These are phyloP conservation scores for Pseudogymnoascus sp. DNA, from an alignment of 2,329 filamentous ascomycete genomes.

Conservation along the genomic window DNA sequence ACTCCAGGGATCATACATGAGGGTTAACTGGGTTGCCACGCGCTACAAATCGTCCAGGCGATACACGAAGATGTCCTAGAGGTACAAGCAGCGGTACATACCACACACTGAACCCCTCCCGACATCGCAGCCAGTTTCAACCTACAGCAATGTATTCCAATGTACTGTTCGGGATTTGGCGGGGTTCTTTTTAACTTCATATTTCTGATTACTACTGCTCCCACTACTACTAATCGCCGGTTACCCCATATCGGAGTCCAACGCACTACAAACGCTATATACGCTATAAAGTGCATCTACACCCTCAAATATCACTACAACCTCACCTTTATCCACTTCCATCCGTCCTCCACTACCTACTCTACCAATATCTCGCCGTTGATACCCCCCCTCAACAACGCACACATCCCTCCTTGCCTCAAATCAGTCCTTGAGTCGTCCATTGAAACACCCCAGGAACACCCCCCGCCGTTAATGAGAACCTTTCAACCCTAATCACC, in stretches of 20 bases:
- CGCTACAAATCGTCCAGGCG: neutral
- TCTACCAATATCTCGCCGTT: neutral
- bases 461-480: neutral
- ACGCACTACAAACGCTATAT: neutral
- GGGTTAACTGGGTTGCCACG: neutral
- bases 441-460: neutral
- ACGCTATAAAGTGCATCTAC: neutral
- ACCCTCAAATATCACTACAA: neutral
- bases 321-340: neutral
- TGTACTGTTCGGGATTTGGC: neutral
- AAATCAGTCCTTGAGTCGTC: neutral
- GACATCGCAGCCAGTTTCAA: neutral
- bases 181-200: neutral
- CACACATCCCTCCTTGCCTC: conserved; percentile 8
- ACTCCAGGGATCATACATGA: neutral
- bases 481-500: conserved; percentile 25
- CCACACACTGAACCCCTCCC: neutral
- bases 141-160: neutral
- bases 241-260: neutral
- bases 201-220: neutral
- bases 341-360: neutral
- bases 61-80: neutral
- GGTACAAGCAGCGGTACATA: neutral
- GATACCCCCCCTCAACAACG: conserved; percentile 17
- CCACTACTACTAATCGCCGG: neutral